A percentile compares a stretch with the other conserved stretches of the same genome.
Evolutionary conservation across 2,329 filamentous ascomycete genomes (phyloP).

Genomic region (Cercospora sp.): DNA sequence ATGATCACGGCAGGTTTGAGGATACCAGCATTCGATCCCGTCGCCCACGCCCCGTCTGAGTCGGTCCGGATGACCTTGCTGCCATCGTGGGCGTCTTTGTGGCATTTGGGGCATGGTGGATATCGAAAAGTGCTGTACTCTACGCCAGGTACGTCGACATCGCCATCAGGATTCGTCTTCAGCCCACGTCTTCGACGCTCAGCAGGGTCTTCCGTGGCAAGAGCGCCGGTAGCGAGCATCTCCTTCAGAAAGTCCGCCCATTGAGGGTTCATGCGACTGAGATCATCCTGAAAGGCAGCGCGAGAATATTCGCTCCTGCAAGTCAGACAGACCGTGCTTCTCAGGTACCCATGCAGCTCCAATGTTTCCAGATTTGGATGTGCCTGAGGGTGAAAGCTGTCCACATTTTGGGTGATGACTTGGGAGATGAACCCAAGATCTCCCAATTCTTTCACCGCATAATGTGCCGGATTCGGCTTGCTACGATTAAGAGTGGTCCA

Average conservation of each 20-base stretch:
- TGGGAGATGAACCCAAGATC: conserved; percentile 69
- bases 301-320: conserved; percentile 73
- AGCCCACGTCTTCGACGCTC: conserved; percentile 69
- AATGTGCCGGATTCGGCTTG: conserved; percentile 77
- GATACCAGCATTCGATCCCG: conserved; percentile 63
- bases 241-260: conserved; percentile 78
- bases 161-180: conserved; percentile 88
- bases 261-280: conserved; percentile 77
- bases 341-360: conserved; percentile 89
- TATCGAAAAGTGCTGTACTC: conserved; percentile 90
- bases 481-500: conserved; percentile 81
- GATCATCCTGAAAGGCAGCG: conserved; percentile 70
- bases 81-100: conserved; percentile 59
- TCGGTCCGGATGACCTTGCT: conserved; percentile 68
- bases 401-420: conserved; percentile 95
- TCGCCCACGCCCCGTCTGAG: conserved; percentile 74
- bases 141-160: conserved; percentile 84
- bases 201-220: conserved; percentile 73
- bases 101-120: conserved; percentile 80
- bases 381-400: conserved; percentile 81
- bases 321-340: conserved; percentile 75
- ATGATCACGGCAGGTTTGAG: conserved; percentile 92
- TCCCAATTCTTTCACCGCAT: conserved; percentile 72
- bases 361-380: conserved; percentile 74
- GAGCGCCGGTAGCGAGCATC: conserved; percentile 70